A percentile compares a stretch with the other conserved stretches of the same genome.
Conservation (phyloP, 495 filamentous ascomycete species). For the Terfezia boudieri region DNA sequence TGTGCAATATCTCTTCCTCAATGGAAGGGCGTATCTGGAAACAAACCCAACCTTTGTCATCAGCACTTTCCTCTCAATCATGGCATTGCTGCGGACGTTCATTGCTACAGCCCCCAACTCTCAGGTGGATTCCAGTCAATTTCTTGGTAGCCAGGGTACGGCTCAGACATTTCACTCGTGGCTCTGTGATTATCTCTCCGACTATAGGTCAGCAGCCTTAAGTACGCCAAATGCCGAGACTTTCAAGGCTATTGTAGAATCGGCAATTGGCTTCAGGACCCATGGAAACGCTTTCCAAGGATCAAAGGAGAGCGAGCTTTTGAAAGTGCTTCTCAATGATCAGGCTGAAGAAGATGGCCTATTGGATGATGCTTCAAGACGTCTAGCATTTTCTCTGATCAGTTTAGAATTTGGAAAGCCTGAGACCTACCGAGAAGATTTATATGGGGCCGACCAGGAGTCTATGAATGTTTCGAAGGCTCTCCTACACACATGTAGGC, state of each 20-base stretch:
- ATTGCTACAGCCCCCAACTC: slow-evolving; percentile 37
- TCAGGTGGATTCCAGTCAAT: slow-evolving; percentile 51
- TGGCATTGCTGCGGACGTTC: slow-evolving; percentile 54
- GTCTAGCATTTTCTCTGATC: slow-evolving; percentile 50
- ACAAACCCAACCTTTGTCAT: slow-evolving; percentile 50
- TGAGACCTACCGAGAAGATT: slow-evolving; percentile 31
- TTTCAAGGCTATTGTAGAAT: slow-evolving; percentile 40
- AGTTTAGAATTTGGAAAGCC: slow-evolving; percentile 46
- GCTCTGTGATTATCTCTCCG: slow-evolving; percentile 39
- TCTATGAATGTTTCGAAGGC: slow-evolving; percentile 36
- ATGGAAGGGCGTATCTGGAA: slow-evolving; percentile 41
- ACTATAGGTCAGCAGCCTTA: slow-evolving; percentile 31
- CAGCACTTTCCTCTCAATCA: slow-evolving; percentile 50
- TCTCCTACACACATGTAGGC: slow-evolving; percentile 52
- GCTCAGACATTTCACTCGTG: slow-evolving; percentile 45
- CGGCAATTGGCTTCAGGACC: slow-evolving; percentile 34
- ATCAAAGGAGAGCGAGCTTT: slow-evolving; percentile 46
- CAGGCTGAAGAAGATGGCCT: slow-evolving; percentile 36
- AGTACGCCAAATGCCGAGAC: slow-evolving; percentile 24
- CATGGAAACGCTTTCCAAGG: slow-evolving; percentile 36
- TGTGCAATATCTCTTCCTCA: slow-evolving; percentile 57
- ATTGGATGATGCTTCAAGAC: slow-evolving; percentile 41
- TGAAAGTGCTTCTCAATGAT: slow-evolving; percentile 54
- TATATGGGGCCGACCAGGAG: slow-evolving; percentile 37
- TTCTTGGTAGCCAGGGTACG: slow-evolving; percentile 42